Conservation (phyloP, 2,329 filamentous ascomycete species). For the Alternaria solani region DNA sequence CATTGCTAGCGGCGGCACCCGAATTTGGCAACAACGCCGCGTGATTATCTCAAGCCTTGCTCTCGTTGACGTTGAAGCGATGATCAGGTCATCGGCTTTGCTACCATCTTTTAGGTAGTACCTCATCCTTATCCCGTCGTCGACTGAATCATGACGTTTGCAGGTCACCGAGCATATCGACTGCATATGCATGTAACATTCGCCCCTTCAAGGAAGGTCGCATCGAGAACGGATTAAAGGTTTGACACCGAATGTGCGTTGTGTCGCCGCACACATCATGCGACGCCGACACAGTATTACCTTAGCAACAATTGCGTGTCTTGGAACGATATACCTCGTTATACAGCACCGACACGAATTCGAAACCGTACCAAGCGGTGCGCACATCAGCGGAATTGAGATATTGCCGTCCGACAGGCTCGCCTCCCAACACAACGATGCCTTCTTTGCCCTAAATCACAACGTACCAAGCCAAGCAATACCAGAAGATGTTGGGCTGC, state of each 20-base stretch:
- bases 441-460: neutral
- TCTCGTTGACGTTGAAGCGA: neutral
- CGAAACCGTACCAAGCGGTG: neutral
- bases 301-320: slow-evolving; percentile 12
- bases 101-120: neutral
- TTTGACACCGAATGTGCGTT: neutral
- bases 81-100: neutral
- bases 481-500: neutral
- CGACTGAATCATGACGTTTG: neutral
- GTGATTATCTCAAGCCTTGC: slow-evolving; percentile 1
- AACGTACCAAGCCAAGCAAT: neutral
- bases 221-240: neutral
- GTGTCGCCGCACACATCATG: slow-evolving; percentile 6
- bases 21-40: slow-evolving; percentile 9
- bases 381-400: slow-evolving; percentile 9
- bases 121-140: neutral
- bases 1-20: slow-evolving; percentile 4
- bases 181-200: slow-evolving; percentile 3
- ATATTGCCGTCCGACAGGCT: slow-evolving; percentile 7
- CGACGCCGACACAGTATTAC: slow-evolving; percentile 18
- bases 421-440: neutral
- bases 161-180: neutral
- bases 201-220: neutral
- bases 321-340: slow-evolving; percentile 11
- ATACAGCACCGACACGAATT: slow-evolving; percentile 5